Evolutionary conservation across 2,329 filamentous ascomycete genomes (phyloP), one percentile per base, ranked within the genome.

Genomic region (Cercospora sp.): DNA sequence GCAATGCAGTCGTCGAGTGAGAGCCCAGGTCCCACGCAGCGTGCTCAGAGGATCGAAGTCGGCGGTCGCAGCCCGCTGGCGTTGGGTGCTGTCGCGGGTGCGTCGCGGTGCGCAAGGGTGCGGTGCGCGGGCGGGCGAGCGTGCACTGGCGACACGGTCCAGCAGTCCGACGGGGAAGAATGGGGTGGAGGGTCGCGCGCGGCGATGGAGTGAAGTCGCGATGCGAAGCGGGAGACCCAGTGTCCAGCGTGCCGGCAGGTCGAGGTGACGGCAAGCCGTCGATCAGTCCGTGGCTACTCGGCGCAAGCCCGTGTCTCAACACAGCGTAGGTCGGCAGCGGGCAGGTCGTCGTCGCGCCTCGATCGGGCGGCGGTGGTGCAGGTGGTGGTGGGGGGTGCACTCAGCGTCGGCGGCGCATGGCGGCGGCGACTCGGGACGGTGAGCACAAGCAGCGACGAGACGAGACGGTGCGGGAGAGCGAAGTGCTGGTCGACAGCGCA

Each of bases 331-430:
- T 39, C 33, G 33, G 33, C 33, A 39, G 45, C 45, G 45, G 45
- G 45, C 18, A 48, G 45, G n/a, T 18, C 45, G 45, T 51, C 18
- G 45, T 20, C 45, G 20, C 18, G 42, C 42, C 42, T 48, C 42
- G 42, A 23, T 48, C 42, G 42, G 23, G 53, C 53, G 30, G 53
- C 26, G 53, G 60, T 62, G 36, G 36, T 30, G 60, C n/a, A 28
- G 33, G 45, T 23, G 13, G 45, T 51, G 45, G 45, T 26, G 5
- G 61, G 16, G 7, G 23, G 23, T n/a, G 12, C n/a, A 39, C 13
- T 64, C 62, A 64, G 62, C 62, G 62, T 58, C 48, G 51, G 48
- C 48, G 62, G 62, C 62, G 62, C 62, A 64, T 64, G 62, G 48
- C 48, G 48, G 48, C 51, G 31, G 20, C 45, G 60, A 31, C 42